These are phyloP conservation scores for Pseudopithomyces chartarum DNA, from an alignment of 2,329 filamentous ascomycete genomes.

Conservation along the genomic window DNA sequence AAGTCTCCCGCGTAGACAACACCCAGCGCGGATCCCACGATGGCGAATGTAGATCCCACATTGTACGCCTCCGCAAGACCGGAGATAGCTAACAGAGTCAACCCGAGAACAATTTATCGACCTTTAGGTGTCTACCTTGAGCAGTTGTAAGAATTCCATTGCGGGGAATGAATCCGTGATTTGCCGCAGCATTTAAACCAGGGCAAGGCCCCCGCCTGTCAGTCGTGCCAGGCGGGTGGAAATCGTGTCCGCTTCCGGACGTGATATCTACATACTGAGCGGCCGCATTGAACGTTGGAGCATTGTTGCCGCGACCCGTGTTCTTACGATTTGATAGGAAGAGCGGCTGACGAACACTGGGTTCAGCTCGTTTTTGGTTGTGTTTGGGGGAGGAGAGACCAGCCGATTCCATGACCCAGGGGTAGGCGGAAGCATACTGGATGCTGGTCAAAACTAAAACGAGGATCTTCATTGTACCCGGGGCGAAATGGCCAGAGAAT, in stretches of 20 bases:
- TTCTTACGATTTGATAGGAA: neutral
- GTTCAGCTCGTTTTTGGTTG: neutral
- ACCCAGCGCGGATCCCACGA: neutral
- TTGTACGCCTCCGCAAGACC: neutral
- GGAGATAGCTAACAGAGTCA: neutral
- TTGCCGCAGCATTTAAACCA: constrained; percentile 31
- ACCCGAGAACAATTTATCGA: neutral
- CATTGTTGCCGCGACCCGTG: neutral
- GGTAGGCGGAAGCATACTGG: no score
- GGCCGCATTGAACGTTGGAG: neutral
- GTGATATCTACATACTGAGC: constrained; percentile 4
- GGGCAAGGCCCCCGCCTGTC: constrained; percentile 25
- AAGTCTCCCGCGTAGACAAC: neutral
- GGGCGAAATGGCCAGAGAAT: no score
- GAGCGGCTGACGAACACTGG: neutral
- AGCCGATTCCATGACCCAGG: no score
- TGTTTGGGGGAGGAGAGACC: neutral
- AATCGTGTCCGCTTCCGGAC: constrained; percentile 2
- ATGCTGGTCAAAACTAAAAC: no score
- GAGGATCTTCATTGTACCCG: no score
- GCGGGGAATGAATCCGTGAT: constrained; percentile 31
- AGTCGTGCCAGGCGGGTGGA: neutral
- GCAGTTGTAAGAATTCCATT: constrained; percentile 20
- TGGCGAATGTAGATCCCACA: neutral
- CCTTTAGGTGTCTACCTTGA: neutral